Percentiles rank a stretch among this genome's conserved stretches.
Conservation (phyloP, 2,329 filamentous ascomycete genomes). For the Daldinia sp. region DNA sequence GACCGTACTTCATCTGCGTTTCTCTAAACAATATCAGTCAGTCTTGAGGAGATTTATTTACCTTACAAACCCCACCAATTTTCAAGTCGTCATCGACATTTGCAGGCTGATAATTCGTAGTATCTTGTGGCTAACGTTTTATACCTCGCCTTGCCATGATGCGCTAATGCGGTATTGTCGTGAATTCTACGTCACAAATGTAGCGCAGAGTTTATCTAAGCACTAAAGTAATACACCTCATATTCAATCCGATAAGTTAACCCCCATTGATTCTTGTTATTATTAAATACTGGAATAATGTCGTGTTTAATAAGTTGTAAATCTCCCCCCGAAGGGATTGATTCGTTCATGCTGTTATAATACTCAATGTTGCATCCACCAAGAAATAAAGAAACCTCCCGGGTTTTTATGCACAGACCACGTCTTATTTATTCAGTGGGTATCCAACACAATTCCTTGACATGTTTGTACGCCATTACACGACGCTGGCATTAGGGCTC, state of each 20-base stretch:
- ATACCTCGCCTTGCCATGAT: slow-evolving; percentile 21
- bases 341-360: too few relatives aligned
- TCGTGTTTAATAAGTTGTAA: too few relatives aligned
- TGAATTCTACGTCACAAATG: slow-evolving; percentile 9
- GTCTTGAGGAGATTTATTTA: not conserved
- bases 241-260: not conserved
- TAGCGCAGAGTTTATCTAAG: slow-evolving; percentile 1
- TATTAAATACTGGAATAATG: too few relatives aligned
- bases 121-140: not conserved
- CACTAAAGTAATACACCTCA: not conserved
- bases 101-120: slow-evolving; percentile 8
- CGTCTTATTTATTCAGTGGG: not conserved
- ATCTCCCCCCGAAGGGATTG: too few relatives aligned
- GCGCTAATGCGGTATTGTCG: slow-evolving; percentile 24
- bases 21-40: not conserved
- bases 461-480: slow-evolving; percentile 2
- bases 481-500: slow-evolving; percentile 7
- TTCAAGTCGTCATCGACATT: slow-evolving; percentile 9
- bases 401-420: slow-evolving; percentile 1
- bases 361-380: not conserved
- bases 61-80: not conserved
- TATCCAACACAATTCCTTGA: not conserved
- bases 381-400: not conserved
- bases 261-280: too few relatives aligned
- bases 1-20: not conserved